These are phyloP conservation scores for Botrytis deweyae DNA, from an alignment of 2,329 filamentous ascomycete genomes.

Conservation along the genomic window DNA sequence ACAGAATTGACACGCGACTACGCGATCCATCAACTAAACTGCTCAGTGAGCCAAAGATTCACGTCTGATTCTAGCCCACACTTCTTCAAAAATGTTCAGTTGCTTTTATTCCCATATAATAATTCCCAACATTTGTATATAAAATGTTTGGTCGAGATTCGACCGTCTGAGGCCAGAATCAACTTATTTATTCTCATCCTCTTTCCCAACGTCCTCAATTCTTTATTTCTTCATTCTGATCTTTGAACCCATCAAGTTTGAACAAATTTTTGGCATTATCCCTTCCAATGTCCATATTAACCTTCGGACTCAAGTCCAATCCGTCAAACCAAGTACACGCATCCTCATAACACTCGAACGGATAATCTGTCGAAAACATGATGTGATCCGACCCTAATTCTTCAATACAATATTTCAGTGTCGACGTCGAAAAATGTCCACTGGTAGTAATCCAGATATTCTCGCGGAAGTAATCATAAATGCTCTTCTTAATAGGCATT, in stretches of 20 bases:
- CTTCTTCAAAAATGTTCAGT: background rate
- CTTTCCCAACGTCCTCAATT: background rate
- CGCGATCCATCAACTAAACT: background rate
- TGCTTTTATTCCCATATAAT: background rate
- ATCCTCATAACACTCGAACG: slow-evolving; percentile 49
- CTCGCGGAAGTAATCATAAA: slow-evolving; percentile 52
- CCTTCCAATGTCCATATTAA: slow-evolving; percentile 45
- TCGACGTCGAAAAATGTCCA: slow-evolving; percentile 55
- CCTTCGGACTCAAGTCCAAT: slow-evolving; percentile 42
- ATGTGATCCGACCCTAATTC: slow-evolving; percentile 52
- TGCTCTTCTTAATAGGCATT: slow-evolving; percentile 44
- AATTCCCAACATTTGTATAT: background rate
- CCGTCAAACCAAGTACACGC: slow-evolving; percentile 45
- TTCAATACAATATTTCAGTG: slow-evolving; percentile 50
- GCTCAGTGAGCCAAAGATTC: no score
- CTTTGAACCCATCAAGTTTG: slow-evolving; percentile 27
- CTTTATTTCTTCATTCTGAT: background rate
- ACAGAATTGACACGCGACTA: no score
- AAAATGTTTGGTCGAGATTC: background rate
- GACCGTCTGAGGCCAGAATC: background rate
- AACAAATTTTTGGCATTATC: slow-evolving; percentile 49
- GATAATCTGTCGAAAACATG: slow-evolving; percentile 55
- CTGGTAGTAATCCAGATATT: slow-evolving; percentile 59
- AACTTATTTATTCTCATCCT: no score
- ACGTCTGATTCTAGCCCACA: no score